Conservation (phyloP, 1,139 yeast species). For the Yamadazyma conglobata region DNA sequence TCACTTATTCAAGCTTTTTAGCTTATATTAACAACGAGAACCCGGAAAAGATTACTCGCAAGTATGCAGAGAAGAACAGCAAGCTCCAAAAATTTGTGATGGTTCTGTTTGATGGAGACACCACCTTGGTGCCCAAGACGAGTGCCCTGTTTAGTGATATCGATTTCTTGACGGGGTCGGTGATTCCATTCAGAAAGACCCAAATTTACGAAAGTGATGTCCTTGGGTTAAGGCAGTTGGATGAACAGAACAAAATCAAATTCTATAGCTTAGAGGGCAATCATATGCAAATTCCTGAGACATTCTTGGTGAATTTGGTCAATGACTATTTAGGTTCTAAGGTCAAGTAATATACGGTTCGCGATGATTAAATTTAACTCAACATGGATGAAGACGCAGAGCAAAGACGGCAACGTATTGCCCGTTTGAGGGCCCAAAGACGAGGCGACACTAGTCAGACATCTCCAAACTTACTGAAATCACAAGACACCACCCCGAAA, state of each 20-base stretch:
- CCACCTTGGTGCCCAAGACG: slow-evolving; percentile 69
- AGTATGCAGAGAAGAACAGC: slow-evolving; percentile 42
- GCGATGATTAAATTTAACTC: not conserved
- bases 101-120: slow-evolving; percentile 58
- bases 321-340: slow-evolving; percentile 27
- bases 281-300: slow-evolving; percentile 64
- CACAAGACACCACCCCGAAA: no score
- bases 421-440: slow-evolving; percentile 3
- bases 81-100: slow-evolving; percentile 52
- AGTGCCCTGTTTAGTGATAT: slow-evolving; percentile 65
- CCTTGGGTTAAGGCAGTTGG: slow-evolving; percentile 55
- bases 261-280: slow-evolving; percentile 54
- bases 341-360: not conserved
- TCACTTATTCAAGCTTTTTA: slow-evolving; percentile 50
- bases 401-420: slow-evolving; percentile 4
- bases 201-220: slow-evolving; percentile 49
- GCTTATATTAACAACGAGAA: slow-evolving; percentile 69
- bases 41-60: slow-evolving; percentile 18
- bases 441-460: not conserved
- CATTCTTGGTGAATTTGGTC: slow-evolving; percentile 39
- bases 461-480: not conserved
- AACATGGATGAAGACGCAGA: slow-evolving; percentile 5
- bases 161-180: slow-evolving; percentile 39
- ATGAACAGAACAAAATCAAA: slow-evolving; percentile 40
- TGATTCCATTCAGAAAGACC: slow-evolving; percentile 49